phyloP scores from a whole-genome alignment of 805 yeast genomes.

The Alloascoidea hylecoeti region DNA sequence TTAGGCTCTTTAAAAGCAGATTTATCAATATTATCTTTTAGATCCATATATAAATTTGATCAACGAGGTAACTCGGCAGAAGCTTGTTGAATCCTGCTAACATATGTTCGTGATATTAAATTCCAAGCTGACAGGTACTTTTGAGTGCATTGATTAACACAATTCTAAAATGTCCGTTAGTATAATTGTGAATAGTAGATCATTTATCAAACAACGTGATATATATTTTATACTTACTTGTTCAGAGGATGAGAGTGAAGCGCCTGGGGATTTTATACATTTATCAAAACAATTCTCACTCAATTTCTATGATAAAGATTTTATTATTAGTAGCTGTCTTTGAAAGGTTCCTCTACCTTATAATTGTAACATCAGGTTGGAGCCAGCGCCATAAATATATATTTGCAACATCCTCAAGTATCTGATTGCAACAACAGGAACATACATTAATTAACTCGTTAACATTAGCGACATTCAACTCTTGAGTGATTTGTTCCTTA shows the following conservation, averaged over 20 bases:
- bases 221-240: slow-evolving; percentile 16
- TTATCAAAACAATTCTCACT: slow-evolving; percentile 79
- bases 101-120: slow-evolving; percentile 61
- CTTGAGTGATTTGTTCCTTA: slow-evolving; percentile 61
- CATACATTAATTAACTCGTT: slow-evolving; percentile 60
- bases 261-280: slow-evolving; percentile 55
- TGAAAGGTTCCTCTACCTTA: neutral
- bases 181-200: neutral
- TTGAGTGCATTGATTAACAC: slow-evolving; percentile 67
- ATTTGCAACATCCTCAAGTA: neutral
- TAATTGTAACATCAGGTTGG: no score
- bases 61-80: no score
- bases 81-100: slow-evolving; percentile 56
- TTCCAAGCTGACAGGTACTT: slow-evolving; percentile 92
- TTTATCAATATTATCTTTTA: no score
- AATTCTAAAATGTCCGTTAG: slow-evolving; percentile 17
- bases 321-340: neutral
- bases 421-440: neutral
- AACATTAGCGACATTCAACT: slow-evolving; percentile 85
- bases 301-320: slow-evolving; percentile 28
- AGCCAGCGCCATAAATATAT: no score
- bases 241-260: slow-evolving; percentile 33
- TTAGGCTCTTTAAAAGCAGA: no score
- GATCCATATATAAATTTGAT: no score
- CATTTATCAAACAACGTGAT: neutral